These are phyloP conservation scores for Yamadazyma kitorensis DNA, from an alignment of 805 yeast genomes.

Conservation along the genomic window DNA sequence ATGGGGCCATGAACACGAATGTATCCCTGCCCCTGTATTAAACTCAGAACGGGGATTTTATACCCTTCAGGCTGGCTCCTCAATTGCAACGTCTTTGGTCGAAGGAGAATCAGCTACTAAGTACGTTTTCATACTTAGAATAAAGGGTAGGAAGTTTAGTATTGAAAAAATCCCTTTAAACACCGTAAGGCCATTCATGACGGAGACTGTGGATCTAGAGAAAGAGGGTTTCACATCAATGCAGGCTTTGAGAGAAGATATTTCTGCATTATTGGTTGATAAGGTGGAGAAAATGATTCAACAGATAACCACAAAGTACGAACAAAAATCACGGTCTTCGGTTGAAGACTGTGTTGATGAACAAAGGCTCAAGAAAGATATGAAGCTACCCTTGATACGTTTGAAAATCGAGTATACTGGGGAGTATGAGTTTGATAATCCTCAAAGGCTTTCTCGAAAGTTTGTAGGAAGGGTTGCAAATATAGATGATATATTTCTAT, in stretches of 20 bases:
- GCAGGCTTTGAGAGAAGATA: conserved; percentile 55
- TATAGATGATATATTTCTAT: conserved; percentile 78
- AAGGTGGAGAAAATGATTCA: conserved; percentile 68
- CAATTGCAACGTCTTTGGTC: conserved; percentile 85
- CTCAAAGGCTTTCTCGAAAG: conserved; percentile 81
- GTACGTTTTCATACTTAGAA: conserved; percentile 65
- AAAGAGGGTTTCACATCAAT: conserved; percentile 58
- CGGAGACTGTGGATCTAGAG: conserved; percentile 60
- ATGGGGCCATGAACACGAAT: conserved; percentile 99
- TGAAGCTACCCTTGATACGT: conserved; percentile 67
- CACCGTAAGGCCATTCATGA: conserved; percentile 78
- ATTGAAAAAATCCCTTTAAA: conserved; percentile 61
- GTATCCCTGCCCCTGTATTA: conserved; percentile 65
- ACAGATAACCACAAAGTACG: no score
- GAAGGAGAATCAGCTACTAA: conserved; percentile 82
- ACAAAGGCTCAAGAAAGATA: no score
- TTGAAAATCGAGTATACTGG: conserved; percentile 86
- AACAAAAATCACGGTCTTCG: no score
- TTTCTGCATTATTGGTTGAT: conserved; percentile 54
- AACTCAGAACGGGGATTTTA: conserved; percentile 65
- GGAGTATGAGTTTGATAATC: conserved; percentile 88
- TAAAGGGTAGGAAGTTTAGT: conserved; percentile 55
- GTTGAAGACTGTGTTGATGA: no score
- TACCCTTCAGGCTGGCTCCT: conserved; percentile 89
- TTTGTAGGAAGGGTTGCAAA: conserved; percentile 93